phyloP scores from a whole-genome alignment of 352 stramenopile genomes.

The Phytophthora crassamura region DNA sequence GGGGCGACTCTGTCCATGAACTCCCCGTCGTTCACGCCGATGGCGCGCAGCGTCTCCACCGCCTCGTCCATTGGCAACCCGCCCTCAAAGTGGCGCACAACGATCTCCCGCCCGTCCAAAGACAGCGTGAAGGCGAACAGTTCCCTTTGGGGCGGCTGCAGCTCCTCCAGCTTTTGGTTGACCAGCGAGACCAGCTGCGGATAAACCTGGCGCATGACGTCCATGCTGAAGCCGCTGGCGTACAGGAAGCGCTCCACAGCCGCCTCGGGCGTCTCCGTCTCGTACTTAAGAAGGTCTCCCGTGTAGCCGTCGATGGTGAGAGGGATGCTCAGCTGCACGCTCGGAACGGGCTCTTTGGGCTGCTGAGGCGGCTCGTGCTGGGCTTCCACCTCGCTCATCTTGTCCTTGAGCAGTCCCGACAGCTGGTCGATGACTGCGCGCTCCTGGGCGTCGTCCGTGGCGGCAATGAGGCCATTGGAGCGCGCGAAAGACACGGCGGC shows the following conservation, averaged over 20 bases:
- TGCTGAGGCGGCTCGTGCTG: conserved; percentile 13
- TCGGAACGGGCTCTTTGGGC: conserved; percentile 23
- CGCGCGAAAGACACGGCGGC: conserved; percentile 68
- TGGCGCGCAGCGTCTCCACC: conserved; percentile 47
- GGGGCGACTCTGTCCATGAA: conserved; percentile 61
- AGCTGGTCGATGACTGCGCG: conserved; percentile 71
- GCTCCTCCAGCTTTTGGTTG: conserved; percentile 61
- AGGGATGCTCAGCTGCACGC: conserved; percentile 67
- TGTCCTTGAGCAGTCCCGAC: conserved; percentile 68
- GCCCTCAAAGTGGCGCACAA: conserved; percentile 72
- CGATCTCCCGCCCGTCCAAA: conserved; percentile 56
- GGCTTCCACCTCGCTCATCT: conserved; percentile 59
- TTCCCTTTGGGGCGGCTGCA: conserved; percentile 61
- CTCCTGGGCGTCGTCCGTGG: conserved; percentile 55
- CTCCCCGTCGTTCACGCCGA: conserved; percentile 54
- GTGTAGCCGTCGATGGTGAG: conserved; percentile 61
- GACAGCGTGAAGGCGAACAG: conserved; percentile 65
- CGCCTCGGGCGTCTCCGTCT: conserved; percentile 59
- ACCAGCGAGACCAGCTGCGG: conserved; percentile 66
- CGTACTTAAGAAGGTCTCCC: conserved; percentile 64
- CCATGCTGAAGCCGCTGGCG: conserved; percentile 57
- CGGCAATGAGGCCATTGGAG: conserved; percentile 60
- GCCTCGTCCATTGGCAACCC: conserved; percentile 68
- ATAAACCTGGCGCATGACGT: conserved; percentile 70
- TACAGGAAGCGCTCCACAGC: conserved; percentile 78